Conservation (phyloP, 148 eudicot species). For the Arctostaphylos glauca region DNA sequence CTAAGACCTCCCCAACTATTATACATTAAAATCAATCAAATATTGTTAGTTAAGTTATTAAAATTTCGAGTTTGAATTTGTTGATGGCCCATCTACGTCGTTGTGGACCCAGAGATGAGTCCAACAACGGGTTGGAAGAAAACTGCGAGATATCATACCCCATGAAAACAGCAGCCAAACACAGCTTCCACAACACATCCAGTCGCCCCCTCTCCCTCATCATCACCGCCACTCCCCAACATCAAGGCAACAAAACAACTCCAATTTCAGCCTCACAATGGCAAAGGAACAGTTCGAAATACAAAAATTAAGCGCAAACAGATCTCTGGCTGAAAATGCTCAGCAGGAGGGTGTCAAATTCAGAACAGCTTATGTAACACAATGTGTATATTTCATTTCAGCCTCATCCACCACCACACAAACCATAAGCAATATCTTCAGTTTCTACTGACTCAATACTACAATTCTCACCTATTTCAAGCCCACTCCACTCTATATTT, state of each 20-base stretch:
- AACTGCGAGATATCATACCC: too few relatives aligned
- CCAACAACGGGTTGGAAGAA: too few relatives aligned
- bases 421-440: neutral
- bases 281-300: neutral
- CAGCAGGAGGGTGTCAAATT: neutral
- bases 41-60: too few relatives aligned
- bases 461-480: neutral
- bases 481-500: neutral
- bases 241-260: neutral
- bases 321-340: neutral
- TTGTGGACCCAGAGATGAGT: too few relatives aligned
- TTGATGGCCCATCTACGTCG: too few relatives aligned
- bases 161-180: too few relatives aligned
- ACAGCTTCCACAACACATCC: too few relatives aligned
- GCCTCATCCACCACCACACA: constrained; percentile 3
- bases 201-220: too few relatives aligned
- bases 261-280: neutral
- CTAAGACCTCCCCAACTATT: too few relatives aligned
- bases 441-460: neutral
- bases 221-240: too few relatives aligned
- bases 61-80: too few relatives aligned
- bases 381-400: constrained; percentile 7
- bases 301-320: neutral
- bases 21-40: too few relatives aligned
- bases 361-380: neutral